Evolutionary conservation across 169 alveolate species (phyloP), one percentile per base, ranked within the genome.

Genomic region (Cryptosporidium meleagridis): DNA sequence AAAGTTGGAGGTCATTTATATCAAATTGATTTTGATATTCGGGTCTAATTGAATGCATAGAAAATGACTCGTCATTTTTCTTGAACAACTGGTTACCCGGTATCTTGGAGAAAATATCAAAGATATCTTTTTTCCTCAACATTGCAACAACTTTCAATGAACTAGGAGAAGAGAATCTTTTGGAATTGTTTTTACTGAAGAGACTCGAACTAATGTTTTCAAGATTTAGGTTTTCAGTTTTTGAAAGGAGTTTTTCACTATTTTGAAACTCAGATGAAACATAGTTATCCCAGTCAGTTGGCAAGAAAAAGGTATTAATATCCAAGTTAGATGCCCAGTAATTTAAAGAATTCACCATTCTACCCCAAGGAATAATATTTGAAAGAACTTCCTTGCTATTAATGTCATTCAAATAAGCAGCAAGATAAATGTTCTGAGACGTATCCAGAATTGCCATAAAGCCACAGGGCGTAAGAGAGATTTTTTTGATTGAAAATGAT

Each of bases 281-380:
- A n/a, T 80, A 62, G 37, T 73, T 70, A 23, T 80, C 89, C 89
- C 89, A 80, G 41, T 80, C 68, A n/a, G 89, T 31, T n/a, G 89
- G 89, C 6, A 65, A 44, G 12, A 65, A n/a, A 58, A 37, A 41
- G 9, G 75, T 26, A 8, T 39, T 62, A 26, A 59, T 41, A 29
- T 80, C 33, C 33, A 65, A 18, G 33, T 80, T 80, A 10, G 89
- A 65, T 18, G 70, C 65, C 89, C 89, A 80, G 26, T 67, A 29
- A 10, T 67, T 69, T 23, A 80, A 23, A 45, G 80, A 62, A 26
- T 80, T 80, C 39, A 80, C 67, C 12, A 35, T 18, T 58, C 89
- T 80, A 53, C 89, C 89, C 89, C 89, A 80, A 21, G 89, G 89
- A 62, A 44, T 37, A 23, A 80, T 37, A 3, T 31, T 31, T 21